A percentile compares a stretch with the other conserved stretches of the same genome.
Conservation (phyloP, 805 yeast species). For the Alloascoidea hylecoeti region DNA sequence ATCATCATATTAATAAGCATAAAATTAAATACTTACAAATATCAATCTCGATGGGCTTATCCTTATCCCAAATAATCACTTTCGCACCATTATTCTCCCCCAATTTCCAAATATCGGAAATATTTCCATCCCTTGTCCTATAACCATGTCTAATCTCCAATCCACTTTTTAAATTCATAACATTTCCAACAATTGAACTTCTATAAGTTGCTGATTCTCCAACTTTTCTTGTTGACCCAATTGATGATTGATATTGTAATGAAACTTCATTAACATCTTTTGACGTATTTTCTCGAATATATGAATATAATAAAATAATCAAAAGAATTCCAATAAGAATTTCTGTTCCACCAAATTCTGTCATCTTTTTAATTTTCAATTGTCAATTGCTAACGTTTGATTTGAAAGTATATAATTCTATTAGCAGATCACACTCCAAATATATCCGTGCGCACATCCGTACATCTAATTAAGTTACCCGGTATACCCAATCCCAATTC, state of each 20-base stretch:
- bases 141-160: conserved; percentile 47
- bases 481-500: no score
- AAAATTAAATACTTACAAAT: background rate
- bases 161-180: conserved; percentile 50
- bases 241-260: conserved; percentile 32
- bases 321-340: no score
- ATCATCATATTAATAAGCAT: background rate
- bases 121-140: conserved; percentile 52
- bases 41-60: background rate
- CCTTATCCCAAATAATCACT: background rate
- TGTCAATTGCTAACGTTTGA: no score
- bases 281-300: background rate
- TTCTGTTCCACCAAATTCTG: no score
- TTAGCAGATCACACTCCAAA: no score
- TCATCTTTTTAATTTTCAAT: no score
- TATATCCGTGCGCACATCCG: no score
- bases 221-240: conserved; percentile 37
- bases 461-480: no score
- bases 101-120: conserved; percentile 50
- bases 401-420: no score
- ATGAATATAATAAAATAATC: no score
- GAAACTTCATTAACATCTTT: conserved; percentile 1
- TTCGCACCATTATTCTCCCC: background rate
- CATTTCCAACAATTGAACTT: conserved; percentile 51
- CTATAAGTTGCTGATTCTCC: conserved; percentile 54